Evolutionary conservation across 345 rosid genomes (phyloP).

Genomic region (Geranium brycei): DNA sequence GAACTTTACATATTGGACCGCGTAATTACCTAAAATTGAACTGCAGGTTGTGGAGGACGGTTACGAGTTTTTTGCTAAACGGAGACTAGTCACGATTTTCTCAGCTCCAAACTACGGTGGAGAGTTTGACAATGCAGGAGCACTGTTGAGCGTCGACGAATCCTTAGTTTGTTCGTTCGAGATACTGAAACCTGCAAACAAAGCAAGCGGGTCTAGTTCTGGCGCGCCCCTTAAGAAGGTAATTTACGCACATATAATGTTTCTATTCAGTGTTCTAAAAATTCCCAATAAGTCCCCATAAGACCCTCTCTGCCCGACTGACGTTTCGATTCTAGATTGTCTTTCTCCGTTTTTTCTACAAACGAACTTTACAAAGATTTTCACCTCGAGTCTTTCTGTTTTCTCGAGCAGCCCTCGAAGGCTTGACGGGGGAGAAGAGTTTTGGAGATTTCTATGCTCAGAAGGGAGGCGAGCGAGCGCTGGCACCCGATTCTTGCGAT

Average conservation of each 20-base stretch:
- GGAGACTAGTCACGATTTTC: constrained; percentile 82
- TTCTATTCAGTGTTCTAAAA: no score
- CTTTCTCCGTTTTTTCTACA: no score
- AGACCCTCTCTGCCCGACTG: no score
- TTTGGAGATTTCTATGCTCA: not conserved
- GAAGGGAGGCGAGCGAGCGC: no score
- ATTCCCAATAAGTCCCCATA: no score
- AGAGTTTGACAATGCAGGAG: constrained; percentile 97
- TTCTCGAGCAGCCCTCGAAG: not conserved
- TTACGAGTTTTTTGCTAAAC: constrained; percentile 79
- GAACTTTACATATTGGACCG: not conserved
- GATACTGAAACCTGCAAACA: constrained; percentile 65
- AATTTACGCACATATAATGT: not conserved
- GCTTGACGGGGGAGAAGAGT: not conserved
- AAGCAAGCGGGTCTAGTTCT: constrained; percentile 27
- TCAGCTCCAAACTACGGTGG: constrained; percentile 99
- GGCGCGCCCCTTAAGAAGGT: constrained; percentile 52
- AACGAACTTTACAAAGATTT: no score
- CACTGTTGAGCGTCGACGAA: constrained; percentile 62
- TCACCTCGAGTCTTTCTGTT: not conserved
- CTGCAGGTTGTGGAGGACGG: constrained; percentile 97
- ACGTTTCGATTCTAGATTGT: no score
- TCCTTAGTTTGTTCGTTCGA: constrained; percentile 79
- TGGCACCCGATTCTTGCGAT: no score
- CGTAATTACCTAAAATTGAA: constrained; percentile 3